Conservation (phyloP, 179 eudicot species). For the Patellifolia procumbens region DNA sequence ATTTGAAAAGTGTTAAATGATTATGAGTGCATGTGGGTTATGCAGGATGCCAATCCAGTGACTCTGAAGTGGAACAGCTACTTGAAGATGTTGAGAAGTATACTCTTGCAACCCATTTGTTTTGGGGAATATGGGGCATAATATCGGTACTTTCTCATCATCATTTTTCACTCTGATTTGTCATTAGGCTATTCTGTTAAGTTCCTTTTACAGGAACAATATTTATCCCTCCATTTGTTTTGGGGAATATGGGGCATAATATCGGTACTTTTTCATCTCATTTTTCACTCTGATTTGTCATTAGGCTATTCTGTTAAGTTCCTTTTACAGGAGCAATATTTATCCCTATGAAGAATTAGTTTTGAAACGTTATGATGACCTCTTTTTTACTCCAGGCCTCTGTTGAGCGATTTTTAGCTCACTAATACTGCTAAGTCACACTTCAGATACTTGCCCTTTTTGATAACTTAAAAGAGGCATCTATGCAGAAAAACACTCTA, state of each 20-base stretch:
- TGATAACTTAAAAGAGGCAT: background rate
- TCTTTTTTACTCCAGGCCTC: background rate
- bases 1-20: background rate
- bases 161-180: background rate
- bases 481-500: background rate
- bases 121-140: conserved; percentile 96
- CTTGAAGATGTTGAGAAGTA: conserved; percentile 77
- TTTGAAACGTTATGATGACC: background rate
- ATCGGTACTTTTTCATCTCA: conserved; percentile 54
- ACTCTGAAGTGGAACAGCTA: conserved; percentile 49
- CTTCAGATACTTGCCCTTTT: background rate
- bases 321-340: background rate
- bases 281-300: background rate
- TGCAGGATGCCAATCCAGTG: conserved; percentile 49
- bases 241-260: conserved; percentile 98
- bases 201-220: background rate
- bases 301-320: background rate
- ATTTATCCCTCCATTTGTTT: conserved; percentile 43
- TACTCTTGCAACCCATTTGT: conserved; percentile 76
- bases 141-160: conserved; percentile 64
- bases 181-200: background rate
- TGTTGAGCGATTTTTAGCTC: background rate
- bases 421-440: background rate
- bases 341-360: background rate
- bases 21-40: conserved; percentile 11